These are phyloP conservation scores for Erodium texanum DNA, from an alignment of 441 rosid species.

Conservation along the genomic window DNA sequence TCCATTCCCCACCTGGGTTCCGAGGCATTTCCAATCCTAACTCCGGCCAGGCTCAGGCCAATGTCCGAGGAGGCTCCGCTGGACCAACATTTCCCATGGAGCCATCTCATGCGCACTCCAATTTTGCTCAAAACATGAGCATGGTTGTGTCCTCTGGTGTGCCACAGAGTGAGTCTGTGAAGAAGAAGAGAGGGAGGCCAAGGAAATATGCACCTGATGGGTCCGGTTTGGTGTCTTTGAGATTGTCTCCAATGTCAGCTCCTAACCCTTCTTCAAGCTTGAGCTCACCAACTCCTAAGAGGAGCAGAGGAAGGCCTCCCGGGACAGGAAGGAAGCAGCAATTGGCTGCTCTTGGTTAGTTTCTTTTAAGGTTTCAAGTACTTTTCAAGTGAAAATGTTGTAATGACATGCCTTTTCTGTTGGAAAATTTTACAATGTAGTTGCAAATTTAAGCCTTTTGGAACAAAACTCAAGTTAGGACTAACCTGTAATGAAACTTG, in stretches of 20 bases:
- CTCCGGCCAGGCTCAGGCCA: slow-evolving; percentile 35
- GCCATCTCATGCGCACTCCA: slow-evolving; percentile 31
- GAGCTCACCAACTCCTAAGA: slow-evolving; percentile 49
- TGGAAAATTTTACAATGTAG: too few species aligned
- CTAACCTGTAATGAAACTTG: too few species aligned
- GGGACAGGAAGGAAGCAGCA: slow-evolving; percentile 96
- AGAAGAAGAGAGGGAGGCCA: slow-evolving; percentile 97
- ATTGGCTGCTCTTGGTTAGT: slow-evolving; percentile 72
- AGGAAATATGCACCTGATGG: slow-evolving; percentile 49
- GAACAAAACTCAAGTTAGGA: too few species aligned
- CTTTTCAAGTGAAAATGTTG: background rate
- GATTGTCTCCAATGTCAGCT: slow-evolving; percentile 59
- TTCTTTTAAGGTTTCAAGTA: slow-evolving; percentile 8
- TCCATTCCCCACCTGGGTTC: slow-evolving; percentile 50
- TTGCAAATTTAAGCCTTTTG: too few species aligned
- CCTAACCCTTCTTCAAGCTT: slow-evolving; percentile 43
- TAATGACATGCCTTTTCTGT: too few species aligned
- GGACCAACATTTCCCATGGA: slow-evolving; percentile 51
- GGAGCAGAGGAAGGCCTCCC: slow-evolving; percentile 87
- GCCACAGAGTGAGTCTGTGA: slow-evolving; percentile 44
- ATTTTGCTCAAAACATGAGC: slow-evolving; percentile 49
- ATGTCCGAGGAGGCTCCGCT: slow-evolving; percentile 22
- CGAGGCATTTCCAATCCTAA: slow-evolving; percentile 46
- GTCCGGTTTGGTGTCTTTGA: slow-evolving; percentile 44
- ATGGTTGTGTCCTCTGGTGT: slow-evolving; percentile 47